phyloP scores from a whole-genome alignment of 1,284 basidiomycete genomes.

The Ceratobasidium sp. region DNA sequence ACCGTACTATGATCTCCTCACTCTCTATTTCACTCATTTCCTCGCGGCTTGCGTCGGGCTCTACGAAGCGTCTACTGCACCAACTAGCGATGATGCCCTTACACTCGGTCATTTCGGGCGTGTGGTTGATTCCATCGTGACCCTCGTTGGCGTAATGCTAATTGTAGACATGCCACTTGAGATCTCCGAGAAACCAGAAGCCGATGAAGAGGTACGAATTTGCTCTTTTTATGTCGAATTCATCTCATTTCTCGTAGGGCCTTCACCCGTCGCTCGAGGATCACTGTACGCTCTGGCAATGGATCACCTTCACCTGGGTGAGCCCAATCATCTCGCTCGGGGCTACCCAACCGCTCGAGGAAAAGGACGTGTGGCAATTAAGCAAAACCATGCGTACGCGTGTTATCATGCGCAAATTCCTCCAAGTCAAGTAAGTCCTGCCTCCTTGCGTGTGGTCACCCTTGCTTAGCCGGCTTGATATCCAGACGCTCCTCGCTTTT shows the following conservation, averaged over 20 bases:
- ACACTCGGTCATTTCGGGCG: slow-evolving; percentile 16
- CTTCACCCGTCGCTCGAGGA: slow-evolving; percentile 44
- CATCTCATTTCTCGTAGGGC: slow-evolving; percentile 19
- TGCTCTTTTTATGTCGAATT: background rate
- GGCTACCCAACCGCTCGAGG: slow-evolving; percentile 39
- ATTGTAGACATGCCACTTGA: slow-evolving; percentile 44
- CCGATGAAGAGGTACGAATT: slow-evolving; percentile 36
- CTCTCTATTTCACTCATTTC: slow-evolving; percentile 33
- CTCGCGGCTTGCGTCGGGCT: slow-evolving; percentile 34
- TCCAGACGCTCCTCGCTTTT: slow-evolving; percentile 44
- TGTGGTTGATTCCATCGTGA: slow-evolving; percentile 24
- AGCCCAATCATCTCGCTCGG: slow-evolving; percentile 46
- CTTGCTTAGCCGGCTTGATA: background rate
- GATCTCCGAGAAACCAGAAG: slow-evolving; percentile 17
- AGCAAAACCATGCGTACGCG: slow-evolving; percentile 42
- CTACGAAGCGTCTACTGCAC: slow-evolving; percentile 25
- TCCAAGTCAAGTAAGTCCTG: slow-evolving; percentile 35
- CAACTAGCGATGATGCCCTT: background rate
- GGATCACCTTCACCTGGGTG: slow-evolving; percentile 48
- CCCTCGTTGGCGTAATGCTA: slow-evolving; percentile 16
- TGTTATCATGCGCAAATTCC: slow-evolving; percentile 45
- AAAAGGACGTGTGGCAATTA: slow-evolving; percentile 48
- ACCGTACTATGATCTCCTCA: slow-evolving; percentile 42
- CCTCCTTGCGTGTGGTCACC: background rate
- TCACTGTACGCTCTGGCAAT: slow-evolving; percentile 43